Conservation (phyloP, 2,329 filamentous ascomycete species). For the Phaeosphaeria sp. region DNA sequence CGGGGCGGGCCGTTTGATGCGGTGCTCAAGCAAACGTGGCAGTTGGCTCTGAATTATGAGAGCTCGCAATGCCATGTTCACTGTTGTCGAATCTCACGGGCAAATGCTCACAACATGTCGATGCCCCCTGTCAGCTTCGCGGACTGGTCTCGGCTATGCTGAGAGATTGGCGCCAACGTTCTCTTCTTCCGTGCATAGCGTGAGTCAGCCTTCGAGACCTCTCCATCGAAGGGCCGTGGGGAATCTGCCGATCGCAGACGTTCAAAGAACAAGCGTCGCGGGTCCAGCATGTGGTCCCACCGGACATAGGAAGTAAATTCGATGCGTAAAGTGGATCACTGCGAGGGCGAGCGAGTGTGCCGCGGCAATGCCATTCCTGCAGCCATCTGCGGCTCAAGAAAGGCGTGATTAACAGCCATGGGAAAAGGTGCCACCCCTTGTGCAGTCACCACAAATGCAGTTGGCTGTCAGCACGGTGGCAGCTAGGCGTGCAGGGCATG, state of each 20-base stretch:
- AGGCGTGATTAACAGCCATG: neutral
- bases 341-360: neutral
- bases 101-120: neutral
- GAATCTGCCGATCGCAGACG: slow-evolving; percentile 11
- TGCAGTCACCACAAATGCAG: neutral
- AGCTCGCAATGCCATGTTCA: neutral
- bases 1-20: slow-evolving; percentile 22
- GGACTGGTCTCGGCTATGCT: slow-evolving; percentile 1
- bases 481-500: slow-evolving; percentile 4
- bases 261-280: slow-evolving; percentile 1
- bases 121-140: neutral
- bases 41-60: neutral
- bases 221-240: neutral
- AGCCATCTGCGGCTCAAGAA: neutral
- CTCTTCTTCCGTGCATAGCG: slow-evolving; percentile 1
- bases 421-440: neutral
- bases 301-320: neutral
- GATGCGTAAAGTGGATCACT: neutral
- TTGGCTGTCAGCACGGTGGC: slow-evolving; percentile 3
- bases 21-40: neutral
- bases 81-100: neutral
- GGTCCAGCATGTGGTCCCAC: neutral
- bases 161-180: slow-evolving; percentile 5
- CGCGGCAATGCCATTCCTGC: neutral
- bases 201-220: neutral